A percentile compares a stretch with the other conserved stretches of the same genome.
Evolutionary conservation across 305 asterid genomes (phyloP).

Genomic region (Solanum aculeatissimum): DNA sequence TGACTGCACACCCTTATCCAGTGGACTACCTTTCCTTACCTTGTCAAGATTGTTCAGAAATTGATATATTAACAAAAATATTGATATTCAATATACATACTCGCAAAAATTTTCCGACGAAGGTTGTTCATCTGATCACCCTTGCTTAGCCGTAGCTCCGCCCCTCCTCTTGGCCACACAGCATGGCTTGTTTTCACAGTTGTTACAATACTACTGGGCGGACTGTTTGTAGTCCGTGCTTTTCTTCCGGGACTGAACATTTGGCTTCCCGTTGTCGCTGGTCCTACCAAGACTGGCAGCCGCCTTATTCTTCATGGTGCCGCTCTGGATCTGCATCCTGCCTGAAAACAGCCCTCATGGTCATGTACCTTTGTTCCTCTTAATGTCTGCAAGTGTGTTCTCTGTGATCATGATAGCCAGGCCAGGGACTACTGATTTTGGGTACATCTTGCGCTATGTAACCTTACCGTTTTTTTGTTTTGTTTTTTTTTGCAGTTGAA

Average conservation of each 20-base stretch:
- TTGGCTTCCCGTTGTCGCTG: background rate
- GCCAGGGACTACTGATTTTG: background rate
- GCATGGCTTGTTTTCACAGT: background rate
- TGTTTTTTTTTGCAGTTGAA: background rate
- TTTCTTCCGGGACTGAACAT: background rate
- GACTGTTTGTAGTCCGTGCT: background rate
- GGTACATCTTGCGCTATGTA: too few relatives aligned
- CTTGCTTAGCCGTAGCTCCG: too few relatives aligned
- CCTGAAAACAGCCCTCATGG: background rate
- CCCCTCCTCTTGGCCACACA: background rate
- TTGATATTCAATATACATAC: too few relatives aligned
- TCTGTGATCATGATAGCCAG: background rate
- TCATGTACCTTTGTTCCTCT: background rate
- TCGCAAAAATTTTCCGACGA: too few relatives aligned
- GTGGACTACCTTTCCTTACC: too few relatives aligned
- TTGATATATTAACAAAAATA: too few relatives aligned
- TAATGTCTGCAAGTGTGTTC: background rate
- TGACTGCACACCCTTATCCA: too few relatives aligned
- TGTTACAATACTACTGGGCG: background rate
- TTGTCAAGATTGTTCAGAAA: too few relatives aligned
- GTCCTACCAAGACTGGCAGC: too few relatives aligned
- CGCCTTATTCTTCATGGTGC: background rate
- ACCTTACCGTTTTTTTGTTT: too few relatives aligned
- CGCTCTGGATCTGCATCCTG: background rate
- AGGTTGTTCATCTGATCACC: too few relatives aligned